Evolutionary conservation across 2,329 filamentous ascomycete species (phyloP), one percentile per base, ranked within the genome.

Genomic region (Acrodontium crateriforme): DNA sequence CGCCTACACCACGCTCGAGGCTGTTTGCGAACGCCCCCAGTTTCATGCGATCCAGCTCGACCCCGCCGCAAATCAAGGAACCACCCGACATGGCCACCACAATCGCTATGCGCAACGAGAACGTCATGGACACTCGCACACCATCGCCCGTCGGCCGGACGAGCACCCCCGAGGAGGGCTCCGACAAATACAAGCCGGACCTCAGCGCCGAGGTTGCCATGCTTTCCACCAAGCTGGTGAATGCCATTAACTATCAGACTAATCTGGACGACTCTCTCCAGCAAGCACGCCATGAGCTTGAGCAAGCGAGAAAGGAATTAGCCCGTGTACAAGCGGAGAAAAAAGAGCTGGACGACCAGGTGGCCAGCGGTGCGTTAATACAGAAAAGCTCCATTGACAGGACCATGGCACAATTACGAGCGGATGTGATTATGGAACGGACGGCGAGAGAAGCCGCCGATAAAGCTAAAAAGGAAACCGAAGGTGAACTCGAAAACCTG

Each of bases 221-320:
- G 5, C 64, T 98, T 17, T 95, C 84, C 57, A 87, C 84, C 26
- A 98, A 98, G 55, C 73, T 98, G 38, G 87, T 98, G 44, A 87
- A 89, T 49, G 87, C 89, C 24, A 94, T 98, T 57, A 98, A 98
- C 52, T 79, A 92, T 54, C 85, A 94, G 55, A 94, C 85, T 6
- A 76, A 71, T 13, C 68, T 98, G 24, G 89, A 95, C 54, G 89
- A 98, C 54, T 80, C 74, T 8, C 64, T 98, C 11, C 78, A 82
- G 27, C 74, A 74, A 28, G 79, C 84, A 10, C 73, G 84, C 19
- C 77, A 85, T 50, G 84, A 95, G 49, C 62, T 95, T 25, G 82
- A 92, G 30, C 54, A 69, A 18, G 72, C 83, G 6, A 70, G 67
- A 34, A 69, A 76, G 25, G 70, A 68, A 42, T 69, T 91, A 29